Base-by-base conservation (phyloP, 371 early-diverging fungal species). In the Paraphysoderma sedebokerense region DNA sequence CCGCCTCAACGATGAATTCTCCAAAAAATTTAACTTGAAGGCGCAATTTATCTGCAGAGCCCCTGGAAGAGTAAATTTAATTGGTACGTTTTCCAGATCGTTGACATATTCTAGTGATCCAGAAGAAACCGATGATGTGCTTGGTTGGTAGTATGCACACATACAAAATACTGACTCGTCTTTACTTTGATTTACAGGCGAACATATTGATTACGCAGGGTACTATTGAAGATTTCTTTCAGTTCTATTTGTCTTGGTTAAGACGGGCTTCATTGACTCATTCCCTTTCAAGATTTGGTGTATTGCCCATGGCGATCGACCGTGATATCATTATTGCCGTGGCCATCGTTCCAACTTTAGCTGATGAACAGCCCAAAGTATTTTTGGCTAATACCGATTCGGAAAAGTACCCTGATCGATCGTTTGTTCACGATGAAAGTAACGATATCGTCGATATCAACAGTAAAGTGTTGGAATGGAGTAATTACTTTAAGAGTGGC, bases 121-220 rank as follows among this genome's bases (percentile, higher is more conserved):
- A n/a, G n/a, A n/a, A n/a, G n/a, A n/a, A n/a, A n/a, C n/a, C n/a
- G n/a, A n/a, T n/a, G n/a, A n/a, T n/a, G n/a, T n/a, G n/a, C n/a
- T n/a, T n/a, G n/a, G n/a, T n/a, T n/a, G n/a, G n/a, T n/a, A n/a
- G n/a, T n/a, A n/a, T n/a, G n/a, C n/a, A n/a, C n/a, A n/a, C n/a
- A n/a, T n/a, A n/a, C n/a, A n/a, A n/a, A n/a, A n/a, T n/a, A n/a
- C n/a, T n/a, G n/a, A n/a, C n/a, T n/a, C n/a, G n/a, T n/a, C n/a
- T 39, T 44, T 15, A 6, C 5, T 38, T 35, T 22, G 5, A 24
- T 22, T 13, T 30, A 51, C 24, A 17, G 69, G 76, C 23, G 96
- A 95, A 57, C 96, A 95, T 57, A 85, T 95, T 46, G 96, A 95
- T 66, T 92, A 92, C 64, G 79, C 87, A 46, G 91, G 87, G 13